A percentile compares a stretch with the other conserved stretches of the same genome.
These are phyloP conservation scores for Tylopilus intermedius DNA, from an alignment of 768 basidiomycete species.

Conservation along the genomic window DNA sequence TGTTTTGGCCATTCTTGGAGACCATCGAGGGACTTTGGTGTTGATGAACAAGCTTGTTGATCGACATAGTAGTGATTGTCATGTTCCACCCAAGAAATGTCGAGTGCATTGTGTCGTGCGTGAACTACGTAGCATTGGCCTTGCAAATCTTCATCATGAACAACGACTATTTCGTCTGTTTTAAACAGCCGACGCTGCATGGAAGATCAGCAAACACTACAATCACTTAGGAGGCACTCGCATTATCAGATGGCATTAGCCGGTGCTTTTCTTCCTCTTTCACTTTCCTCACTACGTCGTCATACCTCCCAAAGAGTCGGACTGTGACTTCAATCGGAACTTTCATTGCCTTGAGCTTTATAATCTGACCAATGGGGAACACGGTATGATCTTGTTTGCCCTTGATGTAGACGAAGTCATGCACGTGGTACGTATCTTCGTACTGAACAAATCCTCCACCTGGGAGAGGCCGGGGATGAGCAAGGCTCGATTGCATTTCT, in stretches of 20 bases:
- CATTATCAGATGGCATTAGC: slow-evolving; percentile 39
- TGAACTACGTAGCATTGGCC: slow-evolving; percentile 51
- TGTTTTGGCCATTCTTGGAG: slow-evolving; percentile 24
- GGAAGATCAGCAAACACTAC: slow-evolving; percentile 9
- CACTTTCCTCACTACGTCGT: slow-evolving; percentile 32
- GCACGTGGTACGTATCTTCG: slow-evolving; percentile 47
- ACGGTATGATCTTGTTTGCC: slow-evolving; percentile 23
- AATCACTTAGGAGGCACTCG: slow-evolving; percentile 16
- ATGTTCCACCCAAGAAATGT: slow-evolving; percentile 39
- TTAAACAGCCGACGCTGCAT: slow-evolving; percentile 38
- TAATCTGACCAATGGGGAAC: slow-evolving; percentile 56
- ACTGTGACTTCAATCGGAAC: slow-evolving; percentile 33
- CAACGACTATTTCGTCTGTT: slow-evolving; percentile 26
- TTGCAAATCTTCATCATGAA: slow-evolving; percentile 39
- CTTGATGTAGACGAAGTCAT: slow-evolving; percentile 60
- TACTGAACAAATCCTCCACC: slow-evolving; percentile 36
- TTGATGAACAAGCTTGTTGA: slow-evolving; percentile 23
- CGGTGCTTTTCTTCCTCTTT: slow-evolving; percentile 11
- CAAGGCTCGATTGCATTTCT: slow-evolving; percentile 21
- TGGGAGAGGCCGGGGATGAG: slow-evolving; percentile 25
- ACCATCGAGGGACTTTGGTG: slow-evolving; percentile 18
- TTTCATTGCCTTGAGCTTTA: slow-evolving; percentile 30
- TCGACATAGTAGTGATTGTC: slow-evolving; percentile 59
- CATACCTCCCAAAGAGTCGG: slow-evolving; percentile 42
- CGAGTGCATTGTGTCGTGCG: slow-evolving; percentile 30